phyloP scores from a whole-genome alignment of 176 grass and related monocot species.

The Ensete ventricosum region DNA sequence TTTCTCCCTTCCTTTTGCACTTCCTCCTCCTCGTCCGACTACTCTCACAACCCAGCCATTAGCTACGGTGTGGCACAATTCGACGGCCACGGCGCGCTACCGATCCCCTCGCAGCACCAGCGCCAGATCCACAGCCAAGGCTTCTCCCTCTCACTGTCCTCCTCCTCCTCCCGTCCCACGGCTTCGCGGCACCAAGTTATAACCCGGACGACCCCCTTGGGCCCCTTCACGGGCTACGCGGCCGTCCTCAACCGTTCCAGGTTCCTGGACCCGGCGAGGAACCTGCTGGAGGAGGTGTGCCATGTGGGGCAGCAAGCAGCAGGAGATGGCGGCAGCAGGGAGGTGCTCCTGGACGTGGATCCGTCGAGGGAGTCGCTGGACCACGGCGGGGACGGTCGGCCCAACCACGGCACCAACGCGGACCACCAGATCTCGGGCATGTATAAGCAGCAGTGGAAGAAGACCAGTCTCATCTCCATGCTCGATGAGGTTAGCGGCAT shows the following conservation, averaged over 20 bases:
- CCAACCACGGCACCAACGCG: background rate
- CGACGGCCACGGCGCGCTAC: background rate
- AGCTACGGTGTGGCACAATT: background rate
- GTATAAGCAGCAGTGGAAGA: slow-evolving; percentile 77
- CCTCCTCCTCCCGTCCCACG: slow-evolving; percentile 37
- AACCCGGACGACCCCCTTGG: slow-evolving; percentile 29
- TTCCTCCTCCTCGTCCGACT: background rate
- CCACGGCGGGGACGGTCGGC: slow-evolving; percentile 15
- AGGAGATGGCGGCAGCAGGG: slow-evolving; percentile 21
- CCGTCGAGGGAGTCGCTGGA: slow-evolving; percentile 32
- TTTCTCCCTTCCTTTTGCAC: slow-evolving; percentile 7
- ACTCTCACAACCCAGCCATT: background rate
- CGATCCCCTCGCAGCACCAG: background rate
- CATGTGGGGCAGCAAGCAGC: slow-evolving; percentile 39
- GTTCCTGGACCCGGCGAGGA: slow-evolving; percentile 76
- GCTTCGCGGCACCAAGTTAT: slow-evolving; percentile 2
- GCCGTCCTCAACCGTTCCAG: slow-evolving; percentile 68
- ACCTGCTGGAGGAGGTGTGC: slow-evolving; percentile 93
- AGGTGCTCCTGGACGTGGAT: slow-evolving; percentile 27
- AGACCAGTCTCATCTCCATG: slow-evolving; percentile 82
- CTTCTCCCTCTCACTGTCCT: slow-evolving; percentile 62
- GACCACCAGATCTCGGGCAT: slow-evolving; percentile 9
- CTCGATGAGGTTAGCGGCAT: slow-evolving; percentile 60
- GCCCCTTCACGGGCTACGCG: slow-evolving; percentile 88
- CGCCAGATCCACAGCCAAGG: slow-evolving; percentile 53